Evolutionary conservation across 1,284 basidiomycete genomes (phyloP), one percentile per base, ranked within the genome.

Genomic region (Thecaphora thlaspeos): DNA sequence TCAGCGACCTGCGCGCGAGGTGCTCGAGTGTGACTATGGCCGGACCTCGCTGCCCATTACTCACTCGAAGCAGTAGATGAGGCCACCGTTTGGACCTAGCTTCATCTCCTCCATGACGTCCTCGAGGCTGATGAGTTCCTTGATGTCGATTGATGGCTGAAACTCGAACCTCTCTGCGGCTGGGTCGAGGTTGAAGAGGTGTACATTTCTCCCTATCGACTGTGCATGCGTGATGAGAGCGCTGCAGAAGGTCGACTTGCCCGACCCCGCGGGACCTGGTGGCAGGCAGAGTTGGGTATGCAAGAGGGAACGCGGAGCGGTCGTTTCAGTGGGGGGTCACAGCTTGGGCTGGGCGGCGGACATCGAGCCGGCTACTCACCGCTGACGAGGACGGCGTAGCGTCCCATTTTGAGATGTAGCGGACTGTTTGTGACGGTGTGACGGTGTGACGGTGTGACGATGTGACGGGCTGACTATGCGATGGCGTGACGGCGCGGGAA

Each of bases 61-160:
- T 87, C 83, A 97, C 92, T 99, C 95, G 80, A 99, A 98, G 81
- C 95, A 98, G 78, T 97, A 97, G 55, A 99, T 86, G 48, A 99
- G 82, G 0, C 92, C 95, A 4, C 95, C 95, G 72, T 99, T 99
- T 0, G 95, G 95, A 0, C 95, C 95, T 78, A 95, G 90, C 40
- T 87, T 87, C 68, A 97, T 84, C 80, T 98, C 95, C 43, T 83
- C 84, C 95, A 98, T 98, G 45, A 95, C 92, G 80, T 99, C 95
- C 61, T 95, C 87, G 43, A 99, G 81, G 49, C 87, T 89, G 71
- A 99, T 87, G 48, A 99, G 82, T 74, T 98, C 91, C 48, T 88
- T 86, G 78, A 99, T 97, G 80, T 99, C 94, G 67, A 99, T 89
- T 18, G 85, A 85, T 2, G 95, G 95, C 67, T 89, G 87, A 75